A percentile compares a stretch with the other conserved stretches of the same genome.
These are phyloP conservation scores for Solanum neorickii DNA, from an alignment of 257 asterid species.

Conservation along the genomic window DNA sequence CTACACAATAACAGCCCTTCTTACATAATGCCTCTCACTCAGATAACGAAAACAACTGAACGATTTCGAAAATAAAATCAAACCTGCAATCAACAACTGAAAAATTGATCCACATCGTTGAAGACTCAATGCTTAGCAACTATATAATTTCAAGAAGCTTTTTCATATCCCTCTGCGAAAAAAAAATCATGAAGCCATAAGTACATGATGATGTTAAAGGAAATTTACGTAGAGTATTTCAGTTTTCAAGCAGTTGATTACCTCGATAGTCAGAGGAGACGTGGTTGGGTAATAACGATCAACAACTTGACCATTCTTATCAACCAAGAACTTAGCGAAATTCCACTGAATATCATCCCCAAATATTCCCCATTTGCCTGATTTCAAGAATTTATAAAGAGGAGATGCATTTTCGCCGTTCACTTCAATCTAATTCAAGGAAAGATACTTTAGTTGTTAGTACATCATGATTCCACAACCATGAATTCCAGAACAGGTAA, in stretches of 20 bases:
- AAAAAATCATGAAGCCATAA: background rate
- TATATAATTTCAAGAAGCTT: background rate
- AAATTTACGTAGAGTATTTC: background rate
- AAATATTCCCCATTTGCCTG: slow-evolving; percentile 69
- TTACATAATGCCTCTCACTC: background rate
- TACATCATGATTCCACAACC: background rate
- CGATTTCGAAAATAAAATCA: too few species aligned
- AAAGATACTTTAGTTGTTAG: background rate
- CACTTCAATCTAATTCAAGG: slow-evolving; percentile 52
- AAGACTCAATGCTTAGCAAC: background rate
- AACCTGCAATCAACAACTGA: background rate
- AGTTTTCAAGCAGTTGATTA: slow-evolving; percentile 1
- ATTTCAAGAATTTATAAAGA: slow-evolving; percentile 70
- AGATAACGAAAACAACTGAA: background rate
- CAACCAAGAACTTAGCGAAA: slow-evolving; percentile 70
- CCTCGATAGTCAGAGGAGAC: slow-evolving; percentile 71
- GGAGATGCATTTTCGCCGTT: slow-evolving; percentile 61
- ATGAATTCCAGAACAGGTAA: background rate
- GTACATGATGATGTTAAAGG: background rate
- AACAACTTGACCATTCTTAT: slow-evolving; percentile 55
- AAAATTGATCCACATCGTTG: background rate
- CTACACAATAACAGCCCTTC: background rate
- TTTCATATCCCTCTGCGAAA: background rate
- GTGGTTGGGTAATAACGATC: slow-evolving; percentile 81
- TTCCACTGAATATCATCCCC: slow-evolving; percentile 89